A percentile compares a stretch with the other conserved stretches of the same genome.
These are phyloP conservation scores for Nicotiana sylvestris DNA, from an alignment of 257 asterid genomes.

Conservation along the genomic window DNA sequence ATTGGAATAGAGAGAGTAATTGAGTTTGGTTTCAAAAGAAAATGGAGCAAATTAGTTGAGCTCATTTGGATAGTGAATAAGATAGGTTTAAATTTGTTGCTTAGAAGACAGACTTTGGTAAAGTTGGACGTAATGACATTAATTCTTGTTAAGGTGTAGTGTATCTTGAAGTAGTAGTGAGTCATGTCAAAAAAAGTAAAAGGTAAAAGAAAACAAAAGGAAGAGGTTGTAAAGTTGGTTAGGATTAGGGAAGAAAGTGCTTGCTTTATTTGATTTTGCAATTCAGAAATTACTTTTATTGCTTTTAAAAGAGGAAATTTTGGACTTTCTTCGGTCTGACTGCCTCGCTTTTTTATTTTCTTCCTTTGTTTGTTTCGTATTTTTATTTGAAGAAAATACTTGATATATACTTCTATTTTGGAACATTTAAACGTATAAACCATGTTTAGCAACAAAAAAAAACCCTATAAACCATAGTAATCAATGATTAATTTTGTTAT, in stretches of 20 bases:
- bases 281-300: neutral
- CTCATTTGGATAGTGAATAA: too few relatives aligned
- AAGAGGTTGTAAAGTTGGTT: neutral
- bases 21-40: too few relatives aligned
- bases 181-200: neutral
- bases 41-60: too few relatives aligned
- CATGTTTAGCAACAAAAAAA: neutral
- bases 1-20: too few relatives aligned
- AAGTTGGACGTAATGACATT: neutral
- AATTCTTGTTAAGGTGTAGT: neutral
- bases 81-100: too few relatives aligned
- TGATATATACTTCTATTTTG: neutral
- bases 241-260: neutral
- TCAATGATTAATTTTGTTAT: neutral
- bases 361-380: neutral
- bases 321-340: neutral
- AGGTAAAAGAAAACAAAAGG: neutral
- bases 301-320: neutral
- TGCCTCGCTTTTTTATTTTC: neutral
- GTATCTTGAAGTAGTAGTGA: neutral
- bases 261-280: neutral
- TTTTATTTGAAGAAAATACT: neutral
- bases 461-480: neutral
- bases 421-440: neutral
- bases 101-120: too few relatives aligned